Evolutionary conservation across 768 basidiomycete genomes (phyloP).

Genomic region (Mycena rosella): DNA sequence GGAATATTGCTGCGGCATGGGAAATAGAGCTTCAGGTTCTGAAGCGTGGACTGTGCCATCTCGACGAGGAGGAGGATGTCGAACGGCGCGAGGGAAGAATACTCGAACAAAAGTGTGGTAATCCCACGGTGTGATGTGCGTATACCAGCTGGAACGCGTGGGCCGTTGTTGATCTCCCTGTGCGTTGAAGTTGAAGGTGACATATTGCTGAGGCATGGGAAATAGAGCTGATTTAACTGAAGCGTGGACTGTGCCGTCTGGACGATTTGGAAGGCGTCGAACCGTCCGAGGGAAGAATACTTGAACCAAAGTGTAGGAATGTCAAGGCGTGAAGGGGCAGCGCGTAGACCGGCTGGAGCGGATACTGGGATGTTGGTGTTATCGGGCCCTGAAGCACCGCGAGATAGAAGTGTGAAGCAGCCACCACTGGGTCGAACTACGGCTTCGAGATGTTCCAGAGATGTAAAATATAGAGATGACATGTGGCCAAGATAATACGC

Average conservation of each 20-base stretch:
- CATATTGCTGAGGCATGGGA: constrained; percentile 4
- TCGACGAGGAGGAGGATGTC: constrained; percentile 23
- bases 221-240: constrained; percentile 29
- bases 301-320: constrained; percentile 26
- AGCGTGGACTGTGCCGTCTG: constrained; percentile 12
- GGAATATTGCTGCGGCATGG: constrained; percentile 1
- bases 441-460: constrained; percentile 12
- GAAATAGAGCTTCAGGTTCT: constrained; percentile 30
- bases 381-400: background rate
- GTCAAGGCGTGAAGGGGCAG: background rate
- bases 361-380: background rate
- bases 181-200: background rate
- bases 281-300: constrained; percentile 13
- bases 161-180: constrained; percentile 24
- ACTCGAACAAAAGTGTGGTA: constrained; percentile 28
- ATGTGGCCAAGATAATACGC: background rate
- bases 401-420: background rate
- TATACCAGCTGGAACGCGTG: background rate
- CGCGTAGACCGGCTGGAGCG: background rate
- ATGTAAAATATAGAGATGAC: background rate
- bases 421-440: constrained; percentile 9
- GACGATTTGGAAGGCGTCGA: constrained; percentile 18
- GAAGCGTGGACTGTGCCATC: constrained; percentile 10
- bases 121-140: background rate
- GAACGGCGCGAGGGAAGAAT: constrained; percentile 6